Percentiles rank a stretch among this genome's conserved stretches.
phyloP scores from a whole-genome alignment of 202 grass and related monocot genomes.

The Zizania palustris region DNA sequence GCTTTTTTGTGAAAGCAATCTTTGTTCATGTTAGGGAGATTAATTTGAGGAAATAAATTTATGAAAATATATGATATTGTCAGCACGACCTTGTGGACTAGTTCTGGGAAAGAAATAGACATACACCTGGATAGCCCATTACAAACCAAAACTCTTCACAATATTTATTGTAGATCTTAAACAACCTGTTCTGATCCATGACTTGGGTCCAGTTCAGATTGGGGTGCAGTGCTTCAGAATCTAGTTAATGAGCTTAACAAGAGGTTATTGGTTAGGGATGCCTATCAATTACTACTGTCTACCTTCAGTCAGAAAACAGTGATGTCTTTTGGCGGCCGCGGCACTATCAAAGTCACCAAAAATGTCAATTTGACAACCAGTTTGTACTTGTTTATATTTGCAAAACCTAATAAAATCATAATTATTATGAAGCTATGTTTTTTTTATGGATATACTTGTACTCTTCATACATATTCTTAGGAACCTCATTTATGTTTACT shows the following conservation, averaged over 20 bases:
- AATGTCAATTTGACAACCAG: neutral
- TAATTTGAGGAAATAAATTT: neutral
- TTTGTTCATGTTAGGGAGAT: neutral
- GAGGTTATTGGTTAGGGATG: neutral
- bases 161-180: neutral
- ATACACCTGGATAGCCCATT: neutral
- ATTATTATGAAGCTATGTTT: neutral
- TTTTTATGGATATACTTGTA: neutral
- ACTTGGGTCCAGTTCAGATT: neutral
- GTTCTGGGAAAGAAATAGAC: constrained; percentile 33
- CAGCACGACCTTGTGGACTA: neutral
- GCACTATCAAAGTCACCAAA: neutral
- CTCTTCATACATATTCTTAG: constrained; percentile 5
- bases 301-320: neutral
- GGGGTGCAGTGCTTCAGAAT: too few species aligned
- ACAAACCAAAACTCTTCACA: neutral
- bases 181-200: neutral
- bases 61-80: neutral
- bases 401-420: neutral
- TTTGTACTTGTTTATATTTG: constrained; percentile 6
- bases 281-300: neutral
- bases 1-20: neutral
- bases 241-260: too few species aligned
- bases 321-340: neutral
- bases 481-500: neutral